A percentile compares a stretch with the other conserved stretches of the same genome.
phyloP scores from a whole-genome alignment of 768 basidiomycete species.

The Naematelia aurantialba region DNA sequence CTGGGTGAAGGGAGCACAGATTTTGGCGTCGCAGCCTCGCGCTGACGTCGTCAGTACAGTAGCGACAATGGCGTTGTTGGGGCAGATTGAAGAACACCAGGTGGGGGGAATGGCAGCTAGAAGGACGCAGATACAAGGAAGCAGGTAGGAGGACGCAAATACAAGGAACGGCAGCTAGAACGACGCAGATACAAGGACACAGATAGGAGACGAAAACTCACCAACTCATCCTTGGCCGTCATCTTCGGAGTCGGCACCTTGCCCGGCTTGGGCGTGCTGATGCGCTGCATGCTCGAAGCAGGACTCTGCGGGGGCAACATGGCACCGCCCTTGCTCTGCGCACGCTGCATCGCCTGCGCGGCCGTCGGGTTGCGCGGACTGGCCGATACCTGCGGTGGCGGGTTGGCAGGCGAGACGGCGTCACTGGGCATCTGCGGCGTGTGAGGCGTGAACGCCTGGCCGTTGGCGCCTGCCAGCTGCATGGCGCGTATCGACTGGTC shows the following conservation, averaged over 20 bases:
- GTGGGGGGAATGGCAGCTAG: too few relatives aligned
- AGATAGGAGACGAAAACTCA: slow-evolving; percentile 9
- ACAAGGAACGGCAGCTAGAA: too few relatives aligned
- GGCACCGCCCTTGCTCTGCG: slow-evolving; percentile 34
- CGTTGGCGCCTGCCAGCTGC: slow-evolving; percentile 17
- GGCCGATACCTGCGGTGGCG: not conserved
- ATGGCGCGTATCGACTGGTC: slow-evolving; percentile 27
- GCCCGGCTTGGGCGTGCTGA: slow-evolving; percentile 28
- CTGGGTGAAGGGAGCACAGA: slow-evolving; percentile 37
- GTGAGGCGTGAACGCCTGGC: slow-evolving; percentile 26
- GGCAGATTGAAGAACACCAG: too few relatives aligned
- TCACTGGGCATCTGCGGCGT: slow-evolving; percentile 37
- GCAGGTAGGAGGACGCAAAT: too few relatives aligned
- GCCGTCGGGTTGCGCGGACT: slow-evolving; percentile 28
- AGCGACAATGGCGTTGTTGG: too few relatives aligned
- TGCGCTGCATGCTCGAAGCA: slow-evolving; percentile 20
- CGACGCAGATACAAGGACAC: too few relatives aligned
- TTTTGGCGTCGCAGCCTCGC: slow-evolving; percentile 36
- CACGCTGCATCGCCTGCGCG: slow-evolving; percentile 28
- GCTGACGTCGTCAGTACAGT: not conserved
- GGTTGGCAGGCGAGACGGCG: slow-evolving; percentile 35
- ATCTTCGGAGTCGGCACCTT: slow-evolving; percentile 17
- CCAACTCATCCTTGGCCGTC: slow-evolving; percentile 8
- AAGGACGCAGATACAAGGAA: too few relatives aligned
- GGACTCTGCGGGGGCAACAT: slow-evolving; percentile 46